Evolutionary conservation across 1,139 yeast species (phyloP).

Genomic region (Sugiyamaella grinbergsii): DNA sequence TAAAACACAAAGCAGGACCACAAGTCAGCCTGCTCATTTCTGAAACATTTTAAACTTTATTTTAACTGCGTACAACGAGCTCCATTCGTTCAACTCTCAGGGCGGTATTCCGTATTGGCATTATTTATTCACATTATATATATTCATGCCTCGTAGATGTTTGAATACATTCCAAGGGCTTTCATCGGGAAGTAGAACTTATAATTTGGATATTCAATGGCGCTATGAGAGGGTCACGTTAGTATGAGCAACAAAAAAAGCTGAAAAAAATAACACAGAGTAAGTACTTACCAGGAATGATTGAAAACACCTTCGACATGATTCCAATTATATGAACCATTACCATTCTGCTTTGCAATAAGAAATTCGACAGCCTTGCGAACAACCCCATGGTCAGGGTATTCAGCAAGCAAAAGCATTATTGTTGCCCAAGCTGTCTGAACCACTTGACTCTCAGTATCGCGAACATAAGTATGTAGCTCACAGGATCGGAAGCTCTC

Average conservation of each 20-base stretch:
- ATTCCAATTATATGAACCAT: conserved; percentile 88
- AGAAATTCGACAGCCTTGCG: conserved; percentile 64
- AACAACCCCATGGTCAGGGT: conserved; percentile 69
- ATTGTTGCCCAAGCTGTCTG: conserved; percentile 95
- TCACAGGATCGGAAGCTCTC: conserved; percentile 72
- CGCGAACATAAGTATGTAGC: conserved; percentile 72
- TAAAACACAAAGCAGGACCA: no score
- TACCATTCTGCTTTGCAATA: conserved; percentile 64
- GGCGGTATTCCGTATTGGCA: no score
- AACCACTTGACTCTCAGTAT: conserved; percentile 68
- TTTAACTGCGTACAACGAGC: no score
- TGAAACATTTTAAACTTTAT: no score
- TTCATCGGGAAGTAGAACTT: conserved; percentile 87
- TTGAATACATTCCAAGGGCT: conserved; percentile 76
- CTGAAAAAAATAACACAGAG: not conserved
- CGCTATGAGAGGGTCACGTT: conserved; percentile 41
- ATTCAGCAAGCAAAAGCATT: conserved; percentile 76
- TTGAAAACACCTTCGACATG: conserved; percentile 95
- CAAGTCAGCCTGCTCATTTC: no score
- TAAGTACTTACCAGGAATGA: conserved; percentile 56
- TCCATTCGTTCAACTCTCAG: no score
- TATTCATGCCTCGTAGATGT: conserved; percentile 4
- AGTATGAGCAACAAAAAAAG: no score
- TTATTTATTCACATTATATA: no score
- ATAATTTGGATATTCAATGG: conserved; percentile 95